Evolutionary conservation across 2,329 filamentous ascomycete genomes (phyloP).

Genomic region (Fonsecaea pugnacius): DNA sequence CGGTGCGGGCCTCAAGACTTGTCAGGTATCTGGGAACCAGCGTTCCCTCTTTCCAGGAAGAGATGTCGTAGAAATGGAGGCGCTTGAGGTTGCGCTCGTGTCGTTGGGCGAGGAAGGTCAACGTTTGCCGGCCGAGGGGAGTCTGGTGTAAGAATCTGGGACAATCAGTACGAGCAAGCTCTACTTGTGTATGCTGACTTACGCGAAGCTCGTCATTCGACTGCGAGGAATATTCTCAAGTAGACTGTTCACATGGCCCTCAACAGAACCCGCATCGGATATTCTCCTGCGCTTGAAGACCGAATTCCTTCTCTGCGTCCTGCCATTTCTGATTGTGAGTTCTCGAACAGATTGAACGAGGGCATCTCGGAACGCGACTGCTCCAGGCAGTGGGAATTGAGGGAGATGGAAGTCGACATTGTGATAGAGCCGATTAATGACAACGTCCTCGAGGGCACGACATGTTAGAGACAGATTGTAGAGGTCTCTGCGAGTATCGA

Average conservation of each 20-base stretch:
- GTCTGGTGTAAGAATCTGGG: conserved; percentile 30
- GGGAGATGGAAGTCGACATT: conserved; percentile 32
- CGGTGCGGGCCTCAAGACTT: conserved; percentile 33
- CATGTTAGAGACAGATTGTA: conserved; percentile 37
- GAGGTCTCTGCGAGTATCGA: conserved; percentile 35
- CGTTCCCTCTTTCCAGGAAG: conserved; percentile 6
- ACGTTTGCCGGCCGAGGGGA: conserved; percentile 17
- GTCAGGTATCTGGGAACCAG: conserved; percentile 30
- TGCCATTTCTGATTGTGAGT: conserved; percentile 32
- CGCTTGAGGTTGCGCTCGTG: conserved; percentile 30
- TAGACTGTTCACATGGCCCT: conserved; percentile 25
- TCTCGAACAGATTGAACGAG: conserved; percentile 33
- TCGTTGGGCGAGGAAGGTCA: conserved; percentile 23
- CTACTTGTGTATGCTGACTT: conserved; percentile 6
- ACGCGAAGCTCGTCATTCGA: conserved; percentile 31
- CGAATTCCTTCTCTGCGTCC: conserved; percentile 18
- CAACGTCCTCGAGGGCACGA: conserved; percentile 33
- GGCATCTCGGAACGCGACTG: conserved; percentile 28
- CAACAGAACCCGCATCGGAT: conserved; percentile 20
- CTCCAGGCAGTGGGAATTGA: conserved; percentile 16
- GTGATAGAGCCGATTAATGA: conserved; percentile 34
- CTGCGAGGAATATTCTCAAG: conserved; percentile 28
- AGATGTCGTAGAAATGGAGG: conserved; percentile 32
- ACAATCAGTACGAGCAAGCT: background rate
- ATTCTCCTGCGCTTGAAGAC: conserved; percentile 20